Conservation (phyloP, 139 green algal genomes). For the Deuterostichococcus epilithicus region DNA sequence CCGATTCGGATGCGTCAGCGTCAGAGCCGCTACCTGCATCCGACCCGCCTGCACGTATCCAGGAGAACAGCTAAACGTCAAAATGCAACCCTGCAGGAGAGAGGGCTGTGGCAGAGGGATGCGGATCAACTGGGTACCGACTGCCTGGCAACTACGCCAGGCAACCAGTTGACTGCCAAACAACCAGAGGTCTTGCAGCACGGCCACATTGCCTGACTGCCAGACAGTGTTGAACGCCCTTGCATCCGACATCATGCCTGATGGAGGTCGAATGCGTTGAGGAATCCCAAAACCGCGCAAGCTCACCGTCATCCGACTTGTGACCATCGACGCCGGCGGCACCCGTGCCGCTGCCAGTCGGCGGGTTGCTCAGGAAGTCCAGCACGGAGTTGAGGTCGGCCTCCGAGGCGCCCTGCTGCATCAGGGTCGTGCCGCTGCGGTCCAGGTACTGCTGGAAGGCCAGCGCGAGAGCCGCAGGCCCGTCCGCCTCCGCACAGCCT, state of each 20-base stretch:
- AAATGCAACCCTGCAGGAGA: too few relatives aligned
- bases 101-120: neutral
- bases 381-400: slow-evolving; percentile 7
- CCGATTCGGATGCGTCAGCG: neutral
- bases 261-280: neutral
- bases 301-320: slow-evolving; percentile 4
- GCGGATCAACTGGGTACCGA: neutral
- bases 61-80: too few relatives aligned
- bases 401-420: neutral
- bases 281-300: neutral
- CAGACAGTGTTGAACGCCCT: slow-evolving; percentile 1
- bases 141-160: neutral
- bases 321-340: neutral
- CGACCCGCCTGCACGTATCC: too few relatives aligned
- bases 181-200: neutral
- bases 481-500: slow-evolving; percentile 12
- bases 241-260: neutral
- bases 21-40: neutral
- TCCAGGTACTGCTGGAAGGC: slow-evolving; percentile 7
- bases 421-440: neutral
- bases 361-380: slow-evolving; percentile 4
- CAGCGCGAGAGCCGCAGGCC: neutral
- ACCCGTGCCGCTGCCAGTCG: neutral
- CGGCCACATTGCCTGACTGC: neutral
- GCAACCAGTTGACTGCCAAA: neutral